Evolutionary conservation across 129 eudicot genomes (phyloP).

Genomic region (Daucus carota): DH1_v3.0 NC_030383.2:58325501-58326000

Average conservation of each 20-base stretch:
- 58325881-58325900: conserved; percentile 82
- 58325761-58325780: neutral
- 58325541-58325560: neutral
- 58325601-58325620: neutral
- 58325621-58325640: neutral
- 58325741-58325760: neutral
- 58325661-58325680: neutral
- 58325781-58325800: neutral
- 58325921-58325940: conserved; percentile 79
- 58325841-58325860: conserved; percentile 19
- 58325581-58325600: neutral
- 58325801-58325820: neutral
- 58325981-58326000: conserved; percentile 58
- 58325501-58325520: neutral
- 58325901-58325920: conserved; percentile 82
- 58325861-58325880: conserved; percentile 94
- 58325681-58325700: neutral
- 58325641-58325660: neutral
- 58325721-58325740: neutral
- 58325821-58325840: neutral
- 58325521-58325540: neutral
- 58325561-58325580: neutral
- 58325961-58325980: conserved; percentile 79
- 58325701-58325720: neutral
- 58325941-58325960: conserved; percentile 84